These are phyloP conservation scores for Globisporangium solare DNA, from an alignment of 352 stramenopile species.

Conservation along the genomic window DNA sequence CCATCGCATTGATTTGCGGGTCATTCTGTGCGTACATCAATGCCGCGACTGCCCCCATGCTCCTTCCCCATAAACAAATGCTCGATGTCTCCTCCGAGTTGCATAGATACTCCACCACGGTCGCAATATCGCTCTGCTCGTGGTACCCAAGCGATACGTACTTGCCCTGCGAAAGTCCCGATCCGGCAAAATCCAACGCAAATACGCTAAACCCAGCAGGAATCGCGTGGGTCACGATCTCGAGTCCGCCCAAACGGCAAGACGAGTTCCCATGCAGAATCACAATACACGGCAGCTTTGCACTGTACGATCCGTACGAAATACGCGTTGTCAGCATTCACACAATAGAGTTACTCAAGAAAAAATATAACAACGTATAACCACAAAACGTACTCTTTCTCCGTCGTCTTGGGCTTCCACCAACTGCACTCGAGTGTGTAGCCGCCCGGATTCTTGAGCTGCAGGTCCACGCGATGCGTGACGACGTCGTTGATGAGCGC, in stretches of 20 bases:
- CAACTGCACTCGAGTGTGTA: constrained; percentile 83
- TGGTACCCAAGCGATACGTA: constrained; percentile 83
- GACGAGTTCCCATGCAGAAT: constrained; percentile 84
- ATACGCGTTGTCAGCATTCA: background rate
- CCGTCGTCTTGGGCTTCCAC: constrained; percentile 57
- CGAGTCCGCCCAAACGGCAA: constrained; percentile 59
- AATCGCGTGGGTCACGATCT: constrained; percentile 76
- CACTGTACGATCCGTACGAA: constrained; percentile 3
- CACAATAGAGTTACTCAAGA: background rate
- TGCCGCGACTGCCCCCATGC: constrained; percentile 74
- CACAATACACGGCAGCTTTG: constrained; percentile 70
- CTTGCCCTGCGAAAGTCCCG: constrained; percentile 70
- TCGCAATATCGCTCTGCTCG: constrained; percentile 68
- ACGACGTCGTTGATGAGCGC: constrained; percentile 49
- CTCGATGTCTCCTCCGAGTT: constrained; percentile 46
- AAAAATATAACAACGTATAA: background rate
- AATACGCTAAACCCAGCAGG: constrained; percentile 80
- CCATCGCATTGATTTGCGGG: constrained; percentile 64
- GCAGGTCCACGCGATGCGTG: constrained; percentile 62
- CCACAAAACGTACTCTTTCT: constrained; percentile 19
- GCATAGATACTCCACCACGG: constrained; percentile 61
- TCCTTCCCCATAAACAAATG: constrained; percentile 72
- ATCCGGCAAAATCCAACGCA: constrained; percentile 75
- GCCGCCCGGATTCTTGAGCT: constrained; percentile 69
- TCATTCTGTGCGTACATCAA: constrained; percentile 63